phyloP scores from a whole-genome alignment of 2,329 filamentous ascomycete genomes.

The Coleophoma cylindrospora region DNA sequence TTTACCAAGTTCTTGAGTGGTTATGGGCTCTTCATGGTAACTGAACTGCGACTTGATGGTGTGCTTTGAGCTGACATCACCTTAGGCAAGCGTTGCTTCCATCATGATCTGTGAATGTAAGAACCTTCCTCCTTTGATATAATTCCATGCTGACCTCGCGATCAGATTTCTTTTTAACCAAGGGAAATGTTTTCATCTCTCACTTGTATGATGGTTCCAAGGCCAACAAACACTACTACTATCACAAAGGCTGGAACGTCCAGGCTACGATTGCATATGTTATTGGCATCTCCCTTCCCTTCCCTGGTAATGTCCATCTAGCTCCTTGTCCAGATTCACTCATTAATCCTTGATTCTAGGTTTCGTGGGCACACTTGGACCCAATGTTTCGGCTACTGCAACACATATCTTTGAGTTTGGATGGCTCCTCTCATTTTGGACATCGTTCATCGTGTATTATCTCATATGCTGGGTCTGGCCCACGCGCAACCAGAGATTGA shows the following conservation, averaged over 20 bases:
- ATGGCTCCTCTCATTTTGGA: conserved; percentile 23
- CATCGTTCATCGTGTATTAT: conserved; percentile 19
- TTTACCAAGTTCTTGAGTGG: conserved; percentile 9
- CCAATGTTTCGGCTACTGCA: conserved; percentile 18
- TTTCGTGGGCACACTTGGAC: conserved; percentile 20
- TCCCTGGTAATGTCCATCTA: conserved; percentile 15
- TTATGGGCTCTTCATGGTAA: conserved; percentile 9
- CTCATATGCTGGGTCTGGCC: conserved; percentile 27
- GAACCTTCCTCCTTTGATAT: not conserved
- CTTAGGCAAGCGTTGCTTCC: conserved; percentile 2
- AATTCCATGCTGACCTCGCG: not conserved
- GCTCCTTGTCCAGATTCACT: not conserved
- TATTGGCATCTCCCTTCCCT: conserved; percentile 19
- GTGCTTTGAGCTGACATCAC: not conserved
- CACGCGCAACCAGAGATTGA: conserved; percentile 22
- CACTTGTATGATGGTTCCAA: conserved; percentile 19
- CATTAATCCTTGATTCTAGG: not conserved
- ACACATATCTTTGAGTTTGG: conserved; percentile 19
- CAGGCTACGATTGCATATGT: conserved; percentile 24
- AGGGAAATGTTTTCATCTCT: conserved; percentile 20
- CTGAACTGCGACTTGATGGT: not conserved
- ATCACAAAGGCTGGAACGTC: conserved; percentile 20
- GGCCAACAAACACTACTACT: conserved; percentile 21
- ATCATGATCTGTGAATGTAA: conserved; percentile 7
- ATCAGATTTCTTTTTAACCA: conserved; percentile 27